Percentiles rank a stretch among this genome's conserved stretches.
These are phyloP conservation scores for Sechiopsis laciniata DNA, from an alignment of 306 rosid species.

Conservation along the genomic window DNA sequence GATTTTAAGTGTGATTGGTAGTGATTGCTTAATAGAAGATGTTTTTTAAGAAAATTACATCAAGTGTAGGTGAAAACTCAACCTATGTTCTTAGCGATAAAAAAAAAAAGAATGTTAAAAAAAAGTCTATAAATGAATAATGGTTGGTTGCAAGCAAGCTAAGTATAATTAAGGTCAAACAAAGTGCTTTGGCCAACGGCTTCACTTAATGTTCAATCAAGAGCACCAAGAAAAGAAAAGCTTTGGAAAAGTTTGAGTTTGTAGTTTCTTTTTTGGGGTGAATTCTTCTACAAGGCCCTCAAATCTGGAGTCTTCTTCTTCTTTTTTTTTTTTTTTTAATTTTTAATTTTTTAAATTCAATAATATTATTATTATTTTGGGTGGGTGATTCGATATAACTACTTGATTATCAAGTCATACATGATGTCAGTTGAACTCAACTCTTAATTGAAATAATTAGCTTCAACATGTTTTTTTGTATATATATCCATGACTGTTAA, in stretches of 20 bases:
- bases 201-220: background rate
- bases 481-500: too few relatives aligned
- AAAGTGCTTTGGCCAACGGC: background rate
- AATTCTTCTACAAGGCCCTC: background rate
- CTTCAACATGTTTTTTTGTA: too few relatives aligned
- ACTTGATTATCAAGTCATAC: too few relatives aligned
- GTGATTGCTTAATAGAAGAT: background rate
- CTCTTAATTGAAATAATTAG: too few relatives aligned
- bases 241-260: slow-evolving; percentile 1
- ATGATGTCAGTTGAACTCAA: too few relatives aligned
- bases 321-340: too few relatives aligned
- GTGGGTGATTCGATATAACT: too few relatives aligned
- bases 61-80: too few relatives aligned
- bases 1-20: background rate
- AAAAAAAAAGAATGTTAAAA: background rate
- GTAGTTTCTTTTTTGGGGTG: background rate
- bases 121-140: background rate
- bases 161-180: background rate
- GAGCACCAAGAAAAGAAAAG: background rate
- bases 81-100: too few relatives aligned
- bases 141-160: background rate
- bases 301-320: background rate
- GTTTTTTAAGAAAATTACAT: background rate
- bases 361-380: too few relatives aligned
- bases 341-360: too few relatives aligned